phyloP scores from a whole-genome alignment of 352 stramenopile species.

The Aphanomyces euteiches region DNA sequence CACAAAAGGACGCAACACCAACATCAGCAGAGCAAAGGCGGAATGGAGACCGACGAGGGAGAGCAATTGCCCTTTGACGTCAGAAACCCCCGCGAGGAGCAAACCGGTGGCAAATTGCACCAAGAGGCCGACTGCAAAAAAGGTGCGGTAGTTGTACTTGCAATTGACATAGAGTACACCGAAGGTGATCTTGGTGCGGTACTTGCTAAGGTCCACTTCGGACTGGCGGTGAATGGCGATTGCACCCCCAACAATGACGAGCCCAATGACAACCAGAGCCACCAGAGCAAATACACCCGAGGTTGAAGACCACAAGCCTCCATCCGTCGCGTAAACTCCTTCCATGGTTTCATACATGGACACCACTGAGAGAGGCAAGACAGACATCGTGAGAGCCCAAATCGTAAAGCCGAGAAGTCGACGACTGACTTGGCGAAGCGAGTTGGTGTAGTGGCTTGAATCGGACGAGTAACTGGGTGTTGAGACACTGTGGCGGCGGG shows the following conservation, averaged over 20 bases:
- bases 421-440: constrained; percentile 27
- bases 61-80: constrained; percentile 53
- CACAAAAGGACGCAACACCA: constrained; percentile 44
- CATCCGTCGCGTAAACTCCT: constrained; percentile 37
- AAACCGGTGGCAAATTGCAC: constrained; percentile 57
- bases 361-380: constrained; percentile 65
- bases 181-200: constrained; percentile 52
- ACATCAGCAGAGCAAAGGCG: constrained; percentile 47
- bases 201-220: constrained; percentile 55
- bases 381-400: constrained; percentile 56
- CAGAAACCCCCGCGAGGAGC: constrained; percentile 41
- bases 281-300: constrained; percentile 41
- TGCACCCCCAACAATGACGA: constrained; percentile 40
- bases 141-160: constrained; percentile 55
- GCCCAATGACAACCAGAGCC: constrained; percentile 44
- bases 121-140: constrained; percentile 55
- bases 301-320: constrained; percentile 35
- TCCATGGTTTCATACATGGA: constrained; percentile 62
- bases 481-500: too few relatives aligned
- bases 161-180: constrained; percentile 60
- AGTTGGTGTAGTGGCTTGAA: not conserved
- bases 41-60: constrained; percentile 50
- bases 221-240: constrained; percentile 55
- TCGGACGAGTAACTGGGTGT: too few relatives aligned
- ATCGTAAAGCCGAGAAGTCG: constrained; percentile 57